Base-by-base conservation (phyloP, 2,329 filamentous ascomycete genomes). In the Epichloe gansuensis region DNA sequence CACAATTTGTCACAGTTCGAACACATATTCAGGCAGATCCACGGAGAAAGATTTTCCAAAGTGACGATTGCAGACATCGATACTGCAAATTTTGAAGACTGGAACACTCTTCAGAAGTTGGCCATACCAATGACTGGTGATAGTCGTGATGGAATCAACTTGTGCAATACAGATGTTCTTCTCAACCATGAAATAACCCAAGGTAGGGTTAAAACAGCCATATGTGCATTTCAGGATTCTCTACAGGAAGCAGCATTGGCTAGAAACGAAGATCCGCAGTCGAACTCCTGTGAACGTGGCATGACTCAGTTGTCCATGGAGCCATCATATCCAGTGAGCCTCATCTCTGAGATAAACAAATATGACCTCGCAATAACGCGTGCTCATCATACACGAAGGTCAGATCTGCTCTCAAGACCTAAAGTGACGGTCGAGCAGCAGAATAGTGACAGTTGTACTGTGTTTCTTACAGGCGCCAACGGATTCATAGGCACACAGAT, bases 401-500 rank as follows among this genome's bases (percentile, higher is more conserved):
- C 42, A 12, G 8, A 1, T 8, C 25, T n/a, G 7, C 25, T 45
- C 12, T 45, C 42, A 43, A 17, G 21, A 13, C 21, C 11, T 13
- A 8, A 6, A 3, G 34, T 39, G 45, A 4, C 12, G 21, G 7
- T 13, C 12, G 15, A 42, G 15, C 34, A 25, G 21, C 31, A 39
- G 4, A 9, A 17, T 6, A 11, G 7, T 34, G 5, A 21, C 36
- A n/a, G n/a, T n/a, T 11, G 48, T 38, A 53, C 47, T 6, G 51
- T 55, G 3, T 35, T 55, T 12, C 47, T 55, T 2, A 55, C 54
- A 2, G 54, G 54, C 15, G 47, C 27, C 43, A 55, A 49, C 35
- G 54, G 54, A 2, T 55, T 49, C 44, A 52, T 55, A 11, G 54
- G 54, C 42, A 52, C 47, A 12, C 41, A 55, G 34, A 49, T 55